Base-by-base conservation (phyloP, 2,329 filamentous ascomycete genomes). In the Torrubiella hemipterigena region DNA sequence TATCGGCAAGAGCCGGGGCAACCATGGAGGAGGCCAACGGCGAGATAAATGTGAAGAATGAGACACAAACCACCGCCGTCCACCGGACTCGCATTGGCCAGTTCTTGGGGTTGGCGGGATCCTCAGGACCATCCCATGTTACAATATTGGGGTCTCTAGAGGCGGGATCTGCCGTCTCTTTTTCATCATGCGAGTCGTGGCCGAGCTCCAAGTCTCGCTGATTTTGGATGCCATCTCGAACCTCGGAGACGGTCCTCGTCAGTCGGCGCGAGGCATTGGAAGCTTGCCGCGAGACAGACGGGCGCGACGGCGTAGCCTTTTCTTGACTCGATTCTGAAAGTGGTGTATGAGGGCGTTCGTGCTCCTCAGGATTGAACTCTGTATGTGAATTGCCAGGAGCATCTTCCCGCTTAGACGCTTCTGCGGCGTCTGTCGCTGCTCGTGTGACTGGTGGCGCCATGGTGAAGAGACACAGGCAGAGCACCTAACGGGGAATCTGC, bases 81-180 rank as follows among this genome's bases (percentile, higher is more conserved):
- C 33, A 35, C 19, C 54, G 54, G 38, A 53, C 55, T 42, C 51
- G 56, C 30, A 72, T 46, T 0, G 67, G 52, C 75, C 77, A 83
- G 45, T 80, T 79, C 35, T 67, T 62, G 0, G 79, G 77, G 42
- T 81, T 76, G 9, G 63, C 57, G 9, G 61, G 60, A 40, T 78
- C 74, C 38, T 70, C 56, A 5, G 63, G 44, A 6, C 48, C 65
- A 19, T 69, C 66, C 54, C 76, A 81, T 4, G 46, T 46, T 14
- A 67, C 59, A 10, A 65, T 45, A 29, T 64, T 54, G 4, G 57
- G 56, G 30, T 65, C 42, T 2, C 27, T 26, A n/a, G 28, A 14
- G 4, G 19, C 18, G 11, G 28, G 14, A 7, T 45, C 29, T 24
- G 42, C 46, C 24, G 43, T 42, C 18, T 40, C 40, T 30, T 43